A percentile compares a stretch with the other conserved stretches of the same genome.
Evolutionary conservation across 371 early-diverging fungal genomes (phyloP).

Genomic region (Gilbertella persicaria): DNA sequence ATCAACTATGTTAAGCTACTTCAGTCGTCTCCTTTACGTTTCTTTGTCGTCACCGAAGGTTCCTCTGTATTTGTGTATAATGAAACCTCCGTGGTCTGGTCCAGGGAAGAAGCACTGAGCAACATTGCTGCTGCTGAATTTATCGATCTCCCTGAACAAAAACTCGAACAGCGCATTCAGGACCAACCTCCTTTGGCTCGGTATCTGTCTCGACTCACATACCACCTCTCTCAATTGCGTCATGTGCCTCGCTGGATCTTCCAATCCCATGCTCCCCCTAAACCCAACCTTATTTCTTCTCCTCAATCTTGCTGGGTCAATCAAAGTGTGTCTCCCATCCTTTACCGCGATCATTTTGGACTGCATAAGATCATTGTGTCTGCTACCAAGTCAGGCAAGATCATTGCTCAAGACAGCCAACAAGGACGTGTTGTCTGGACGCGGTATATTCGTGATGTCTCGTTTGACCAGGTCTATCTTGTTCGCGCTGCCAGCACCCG

Average conservation of each 20-base stretch:
- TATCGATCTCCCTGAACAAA: slow-evolving; percentile 80
- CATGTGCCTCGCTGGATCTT: slow-evolving; percentile 32
- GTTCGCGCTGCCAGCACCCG: slow-evolving; percentile 67
- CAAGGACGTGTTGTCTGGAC: slow-evolving; percentile 82
- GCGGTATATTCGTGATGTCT: slow-evolving; percentile 38
- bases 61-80: slow-evolving; percentile 63
- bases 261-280: slow-evolving; percentile 20
- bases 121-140: slow-evolving; percentile 70
- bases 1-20: slow-evolving; percentile 31
- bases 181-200: slow-evolving; percentile 61
- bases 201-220: slow-evolving; percentile 67
- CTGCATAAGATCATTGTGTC: slow-evolving; percentile 84
- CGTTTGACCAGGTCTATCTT: slow-evolving; percentile 56
- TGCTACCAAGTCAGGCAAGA: slow-evolving; percentile 73
- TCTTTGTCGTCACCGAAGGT: slow-evolving; percentile 52
- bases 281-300: background rate
- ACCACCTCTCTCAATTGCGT: slow-evolving; percentile 56
- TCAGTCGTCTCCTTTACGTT: slow-evolving; percentile 20
- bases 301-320: slow-evolving; percentile 38
- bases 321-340: slow-evolving; percentile 17
- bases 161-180: no score
- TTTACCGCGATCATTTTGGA: slow-evolving; percentile 80
- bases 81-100: slow-evolving; percentile 61
- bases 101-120: slow-evolving; percentile 83
- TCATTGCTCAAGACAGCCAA: slow-evolving; percentile 81